Evolutionary conservation across 139 green algal genomes (phyloP).

Genomic region (Desmodesmus armatus): DNA sequence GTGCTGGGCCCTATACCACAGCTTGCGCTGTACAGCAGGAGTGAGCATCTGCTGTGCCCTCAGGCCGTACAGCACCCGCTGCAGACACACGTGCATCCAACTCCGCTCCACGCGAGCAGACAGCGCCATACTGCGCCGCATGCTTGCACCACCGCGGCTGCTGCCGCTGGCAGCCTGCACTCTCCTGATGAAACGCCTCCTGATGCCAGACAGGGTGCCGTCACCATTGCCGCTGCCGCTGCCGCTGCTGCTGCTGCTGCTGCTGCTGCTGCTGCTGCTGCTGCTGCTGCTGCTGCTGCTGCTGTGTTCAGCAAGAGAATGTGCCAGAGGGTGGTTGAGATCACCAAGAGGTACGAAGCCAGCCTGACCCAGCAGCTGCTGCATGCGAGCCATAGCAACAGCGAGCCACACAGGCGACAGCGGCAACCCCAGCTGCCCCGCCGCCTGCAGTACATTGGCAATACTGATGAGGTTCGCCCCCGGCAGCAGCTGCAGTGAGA

Average conservation of each 20-base stretch:
- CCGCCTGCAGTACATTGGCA: background rate
- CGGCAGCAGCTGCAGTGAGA: background rate
- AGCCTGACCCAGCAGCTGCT: background rate
- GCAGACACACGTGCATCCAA: background rate
- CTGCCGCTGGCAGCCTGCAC: background rate
- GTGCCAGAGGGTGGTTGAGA: too few species aligned
- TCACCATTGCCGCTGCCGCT: background rate
- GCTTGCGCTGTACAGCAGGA: too few species aligned
- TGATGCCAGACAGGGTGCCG: too few species aligned
- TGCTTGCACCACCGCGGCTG: background rate
- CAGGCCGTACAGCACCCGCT: slow-evolving; percentile 10
- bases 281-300: background rate
- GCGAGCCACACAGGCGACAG: slow-evolving; percentile 8
- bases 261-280: background rate
- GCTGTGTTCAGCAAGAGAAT: too few species aligned
- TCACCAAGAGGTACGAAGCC: too few species aligned
- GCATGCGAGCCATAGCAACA: slow-evolving; percentile 20
- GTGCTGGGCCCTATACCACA: too few species aligned
- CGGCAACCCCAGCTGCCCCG: slow-evolving; percentile 15
- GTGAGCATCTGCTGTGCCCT: slow-evolving; percentile 41
- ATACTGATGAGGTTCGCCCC: background rate
- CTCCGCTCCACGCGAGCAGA: slow-evolving; percentile 17
- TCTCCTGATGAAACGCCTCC: too few species aligned
- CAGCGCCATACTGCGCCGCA: background rate
- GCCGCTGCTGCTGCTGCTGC: background rate